phyloP scores from a whole-genome alignment of 2,329 filamentous ascomycete species.

The Scytalidium sp. region DNA sequence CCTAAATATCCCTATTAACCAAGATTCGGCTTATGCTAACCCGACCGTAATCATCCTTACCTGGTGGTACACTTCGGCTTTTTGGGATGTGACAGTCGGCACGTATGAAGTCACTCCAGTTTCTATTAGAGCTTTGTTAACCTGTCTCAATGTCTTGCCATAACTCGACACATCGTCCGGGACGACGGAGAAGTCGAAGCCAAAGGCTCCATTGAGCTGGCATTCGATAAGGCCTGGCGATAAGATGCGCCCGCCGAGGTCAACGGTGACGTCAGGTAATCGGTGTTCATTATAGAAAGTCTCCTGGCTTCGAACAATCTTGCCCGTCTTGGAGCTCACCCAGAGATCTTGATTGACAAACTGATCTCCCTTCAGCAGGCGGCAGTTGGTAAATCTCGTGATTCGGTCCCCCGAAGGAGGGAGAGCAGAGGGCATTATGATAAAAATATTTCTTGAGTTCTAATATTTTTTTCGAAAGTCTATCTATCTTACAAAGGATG shows the following conservation, averaged over 20 bases:
- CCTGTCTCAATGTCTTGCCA: conserved; percentile 64
- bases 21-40: neutral
- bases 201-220: conserved; percentile 88
- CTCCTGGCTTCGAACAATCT: conserved; percentile 70
- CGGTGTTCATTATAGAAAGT: conserved; percentile 66
- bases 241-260: conserved; percentile 80
- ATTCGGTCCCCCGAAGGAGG: conserved; percentile 50
- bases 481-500: neutral
- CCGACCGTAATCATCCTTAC: conserved; percentile 33
- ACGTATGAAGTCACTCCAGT: conserved; percentile 88
- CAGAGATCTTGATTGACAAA: conserved; percentile 81
- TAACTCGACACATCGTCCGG: conserved; percentile 68
- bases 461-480: neutral
- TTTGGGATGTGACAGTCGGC: conserved; percentile 81
- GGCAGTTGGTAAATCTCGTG: conserved; percentile 88
- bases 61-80: conserved; percentile 76
- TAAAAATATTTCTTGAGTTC: neutral
- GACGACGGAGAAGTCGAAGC: conserved; percentile 85
- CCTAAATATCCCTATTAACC: conserved; percentile 33
- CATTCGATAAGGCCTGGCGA: conserved; percentile 86
- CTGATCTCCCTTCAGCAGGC: conserved; percentile 62
- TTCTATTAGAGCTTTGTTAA: conserved; percentile 69
- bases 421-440: conserved; percentile 33
- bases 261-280: conserved; percentile 70
- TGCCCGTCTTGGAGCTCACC: conserved; percentile 79